Evolutionary conservation across 768 basidiomycete species (phyloP).

Genomic region (Lactarius tabidus): DNA sequence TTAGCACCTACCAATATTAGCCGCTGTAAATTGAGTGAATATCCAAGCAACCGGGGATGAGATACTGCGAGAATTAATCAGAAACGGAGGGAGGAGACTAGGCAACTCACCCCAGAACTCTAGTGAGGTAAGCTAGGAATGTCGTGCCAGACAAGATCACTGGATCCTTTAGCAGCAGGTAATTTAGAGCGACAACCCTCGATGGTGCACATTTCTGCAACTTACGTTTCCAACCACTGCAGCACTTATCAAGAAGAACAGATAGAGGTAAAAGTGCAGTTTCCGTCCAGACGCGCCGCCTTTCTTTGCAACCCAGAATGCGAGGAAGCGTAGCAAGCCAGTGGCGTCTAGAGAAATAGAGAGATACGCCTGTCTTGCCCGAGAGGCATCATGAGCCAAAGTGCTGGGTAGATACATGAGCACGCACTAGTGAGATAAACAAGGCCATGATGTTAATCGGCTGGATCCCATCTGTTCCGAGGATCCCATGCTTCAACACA

Average conservation of each 20-base stretch:
- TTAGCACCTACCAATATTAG: slow-evolving; percentile 61
- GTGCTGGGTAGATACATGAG: background rate
- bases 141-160: slow-evolving; percentile 89
- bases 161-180: slow-evolving; percentile 50
- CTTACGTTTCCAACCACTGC: slow-evolving; percentile 74
- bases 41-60: slow-evolving; percentile 58
- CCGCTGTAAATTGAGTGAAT: slow-evolving; percentile 72
- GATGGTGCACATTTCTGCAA: background rate
- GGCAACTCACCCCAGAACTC: slow-evolving; percentile 44
- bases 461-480: slow-evolving; percentile 72
- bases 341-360: slow-evolving; percentile 88
- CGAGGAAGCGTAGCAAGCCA: slow-evolving; percentile 80
- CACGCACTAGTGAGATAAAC: slow-evolving; percentile 72
- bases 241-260: slow-evolving; percentile 75
- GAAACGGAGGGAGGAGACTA: background rate
- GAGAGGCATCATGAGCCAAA: background rate
- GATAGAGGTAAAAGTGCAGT: slow-evolving; percentile 77
- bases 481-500: slow-evolving; percentile 70
- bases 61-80: slow-evolving; percentile 25
- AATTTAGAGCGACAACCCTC: background rate
- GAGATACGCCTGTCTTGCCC: slow-evolving; percentile 60
- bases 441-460: slow-evolving; percentile 93
- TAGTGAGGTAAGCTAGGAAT: slow-evolving; percentile 85
- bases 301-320: slow-evolving; percentile 77
- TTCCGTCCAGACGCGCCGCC: slow-evolving; percentile 69